phyloP scores from a whole-genome alignment of 139 green algal genomes.

The Nannochloris sp. region DNA sequence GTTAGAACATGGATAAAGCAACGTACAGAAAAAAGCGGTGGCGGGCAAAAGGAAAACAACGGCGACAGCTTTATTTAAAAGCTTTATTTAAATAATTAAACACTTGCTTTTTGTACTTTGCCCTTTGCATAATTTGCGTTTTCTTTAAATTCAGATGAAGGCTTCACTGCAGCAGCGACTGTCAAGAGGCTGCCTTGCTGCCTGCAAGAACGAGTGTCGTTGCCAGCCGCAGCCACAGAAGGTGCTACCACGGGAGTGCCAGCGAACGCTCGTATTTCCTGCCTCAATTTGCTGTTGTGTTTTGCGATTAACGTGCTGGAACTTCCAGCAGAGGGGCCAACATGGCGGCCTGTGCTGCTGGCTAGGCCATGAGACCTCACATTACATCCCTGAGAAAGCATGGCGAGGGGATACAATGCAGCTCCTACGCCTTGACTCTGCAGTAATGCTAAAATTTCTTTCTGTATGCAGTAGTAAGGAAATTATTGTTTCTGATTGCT shows the following conservation, averaged over 20 bases:
- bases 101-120: constrained; percentile 22
- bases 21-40: background rate
- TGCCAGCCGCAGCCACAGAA: too few species aligned
- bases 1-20: background rate
- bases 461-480: background rate
- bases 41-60: background rate
- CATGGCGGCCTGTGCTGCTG: background rate
- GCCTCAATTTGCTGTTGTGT: background rate
- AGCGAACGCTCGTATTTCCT: background rate
- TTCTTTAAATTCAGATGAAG: background rate
- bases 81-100: background rate
- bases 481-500: background rate
- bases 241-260: too few species aligned
- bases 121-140: constrained; percentile 1
- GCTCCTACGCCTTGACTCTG: background rate
- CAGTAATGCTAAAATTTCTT: background rate
- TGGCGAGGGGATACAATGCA: background rate
- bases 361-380: too few species aligned
- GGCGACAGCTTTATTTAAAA: background rate
- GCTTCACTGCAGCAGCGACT: background rate
- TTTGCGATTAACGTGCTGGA: background rate
- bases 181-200: background rate
- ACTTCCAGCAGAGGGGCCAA: background rate
- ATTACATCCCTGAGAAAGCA: background rate
- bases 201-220: background rate